Conservation (phyloP, 352 stramenopile species). For the Pythium chondricola region DNA sequence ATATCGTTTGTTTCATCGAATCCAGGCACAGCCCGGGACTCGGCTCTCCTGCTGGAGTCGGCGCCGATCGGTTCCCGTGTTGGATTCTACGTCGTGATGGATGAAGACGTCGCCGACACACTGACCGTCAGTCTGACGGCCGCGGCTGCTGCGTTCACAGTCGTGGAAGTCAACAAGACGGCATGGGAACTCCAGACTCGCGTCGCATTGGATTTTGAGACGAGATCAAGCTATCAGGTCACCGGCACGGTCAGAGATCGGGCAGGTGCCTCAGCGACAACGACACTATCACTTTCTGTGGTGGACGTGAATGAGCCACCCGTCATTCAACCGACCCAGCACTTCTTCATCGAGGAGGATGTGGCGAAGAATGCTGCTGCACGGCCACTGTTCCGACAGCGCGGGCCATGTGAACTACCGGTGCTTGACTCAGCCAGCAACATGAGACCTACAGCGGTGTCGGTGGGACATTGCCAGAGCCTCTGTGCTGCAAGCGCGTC, state of each 20-base stretch:
- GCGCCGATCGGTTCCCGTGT: slow-evolving; percentile 6
- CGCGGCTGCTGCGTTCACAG: slow-evolving; percentile 3
- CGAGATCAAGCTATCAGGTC: slow-evolving; percentile 7
- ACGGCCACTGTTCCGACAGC: slow-evolving; percentile 7
- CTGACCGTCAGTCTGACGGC: slow-evolving; percentile 8
- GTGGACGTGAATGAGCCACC: slow-evolving; percentile 22
- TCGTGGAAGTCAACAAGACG: slow-evolving; percentile 18
- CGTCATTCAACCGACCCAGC: slow-evolving; percentile 5
- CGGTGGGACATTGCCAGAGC: slow-evolving; percentile 13
- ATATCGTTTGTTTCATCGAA: slow-evolving; percentile 13
- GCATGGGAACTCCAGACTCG: slow-evolving; percentile 11
- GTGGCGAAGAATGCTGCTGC: neutral
- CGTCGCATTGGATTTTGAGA: slow-evolving; percentile 20
- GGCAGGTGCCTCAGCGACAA: slow-evolving; percentile 2
- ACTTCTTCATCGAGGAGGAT: slow-evolving; percentile 24
- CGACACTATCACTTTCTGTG: slow-evolving; percentile 6
- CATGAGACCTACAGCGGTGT: slow-evolving; percentile 1
- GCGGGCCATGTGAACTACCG: slow-evolving; percentile 10
- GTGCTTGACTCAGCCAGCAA: neutral
- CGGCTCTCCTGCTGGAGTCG: slow-evolving; percentile 6
- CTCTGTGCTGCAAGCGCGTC: slow-evolving; percentile 1
- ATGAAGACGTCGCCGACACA: slow-evolving; percentile 21
- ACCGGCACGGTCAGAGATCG: slow-evolving; percentile 13
- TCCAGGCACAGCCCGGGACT: neutral
- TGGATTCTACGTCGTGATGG: slow-evolving; percentile 8